Evolutionary conservation across 768 basidiomycete species (phyloP).

Genomic region (Sutorius australiensis): DNA sequence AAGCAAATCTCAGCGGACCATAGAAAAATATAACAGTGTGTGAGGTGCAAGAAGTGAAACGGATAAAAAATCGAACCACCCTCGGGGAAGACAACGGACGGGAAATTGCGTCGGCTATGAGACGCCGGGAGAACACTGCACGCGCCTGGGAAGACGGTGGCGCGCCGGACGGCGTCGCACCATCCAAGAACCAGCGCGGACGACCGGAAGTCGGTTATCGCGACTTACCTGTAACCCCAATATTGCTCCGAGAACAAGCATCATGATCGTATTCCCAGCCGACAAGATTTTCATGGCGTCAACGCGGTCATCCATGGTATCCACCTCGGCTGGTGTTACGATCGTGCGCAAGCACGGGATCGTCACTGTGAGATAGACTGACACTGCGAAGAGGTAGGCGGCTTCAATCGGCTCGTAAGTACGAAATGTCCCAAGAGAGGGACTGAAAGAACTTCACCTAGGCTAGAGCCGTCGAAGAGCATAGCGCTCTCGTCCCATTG

Average conservation of each 20-base stretch:
- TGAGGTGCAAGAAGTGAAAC: conserved; percentile 1
- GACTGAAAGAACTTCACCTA: conserved; percentile 53
- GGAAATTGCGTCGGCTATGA: conserved; percentile 12
- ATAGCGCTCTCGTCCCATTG: conserved; percentile 90
- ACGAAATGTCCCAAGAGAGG: neutral
- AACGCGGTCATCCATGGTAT: conserved; percentile 61
- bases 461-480: conserved; percentile 88
- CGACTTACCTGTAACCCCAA: conserved; percentile 66
- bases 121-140: conserved; percentile 4
- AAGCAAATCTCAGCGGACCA: conserved; percentile 7
- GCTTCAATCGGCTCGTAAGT: conserved; percentile 41
- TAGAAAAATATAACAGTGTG: conserved; percentile 3
- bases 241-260: conserved; percentile 60
- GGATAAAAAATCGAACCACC: conserved; percentile 8
- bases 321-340: conserved; percentile 52
- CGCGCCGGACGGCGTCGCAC: conserved; percentile 3
- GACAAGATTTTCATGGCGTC: conserved; percentile 79
- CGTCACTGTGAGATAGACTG: conserved; percentile 80
- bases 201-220: neutral
- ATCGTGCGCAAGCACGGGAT: conserved; percentile 77
- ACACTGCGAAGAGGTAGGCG: conserved; percentile 68
- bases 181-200: neutral
- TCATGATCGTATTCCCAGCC: conserved; percentile 85
- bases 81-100: neutral
- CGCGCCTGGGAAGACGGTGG: conserved; percentile 7